Evolutionary conservation across 306 rosid genomes (phyloP).

Genomic region (Carpinus viminea): DNA sequence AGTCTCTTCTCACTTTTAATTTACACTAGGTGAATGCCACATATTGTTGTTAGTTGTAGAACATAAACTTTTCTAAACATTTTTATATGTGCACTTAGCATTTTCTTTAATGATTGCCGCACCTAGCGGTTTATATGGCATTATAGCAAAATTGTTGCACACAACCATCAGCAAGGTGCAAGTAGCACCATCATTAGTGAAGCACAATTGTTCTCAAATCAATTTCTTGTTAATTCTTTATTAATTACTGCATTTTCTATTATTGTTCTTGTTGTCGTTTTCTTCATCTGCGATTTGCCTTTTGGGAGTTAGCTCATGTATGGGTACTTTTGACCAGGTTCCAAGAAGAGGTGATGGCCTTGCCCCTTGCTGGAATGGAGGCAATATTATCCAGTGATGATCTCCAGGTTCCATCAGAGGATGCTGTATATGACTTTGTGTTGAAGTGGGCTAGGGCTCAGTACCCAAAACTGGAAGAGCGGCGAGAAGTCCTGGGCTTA

Average conservation of each 20-base stretch:
- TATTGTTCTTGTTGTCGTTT: not conserved
- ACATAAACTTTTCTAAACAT: not conserved
- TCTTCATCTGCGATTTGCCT: constrained; percentile 5
- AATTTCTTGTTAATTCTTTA: not conserved
- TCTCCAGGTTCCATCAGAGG: constrained; percentile 98
- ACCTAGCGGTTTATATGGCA: not conserved
- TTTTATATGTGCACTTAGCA: not conserved
- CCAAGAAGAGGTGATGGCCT: constrained; percentile 83
- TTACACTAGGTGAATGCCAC: not conserved
- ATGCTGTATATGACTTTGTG: constrained; percentile 89
- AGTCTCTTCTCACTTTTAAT: not conserved
- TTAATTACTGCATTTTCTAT: not conserved
- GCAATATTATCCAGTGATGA: constrained; percentile 87
- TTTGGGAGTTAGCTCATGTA: constrained; percentile 24
- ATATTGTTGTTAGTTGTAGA: not conserved
- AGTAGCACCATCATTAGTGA: not conserved
- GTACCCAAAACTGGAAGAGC: constrained; percentile 71
- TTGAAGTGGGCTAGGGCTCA: constrained; percentile 85
- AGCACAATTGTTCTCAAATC: not conserved
- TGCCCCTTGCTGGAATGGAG: constrained; percentile 91
- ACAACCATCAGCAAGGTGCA: not conserved
- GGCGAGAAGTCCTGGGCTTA: constrained; percentile 70
- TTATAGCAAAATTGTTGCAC: not conserved
- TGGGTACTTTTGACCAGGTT: constrained; percentile 56
- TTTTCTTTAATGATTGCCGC: not conserved